Percentiles rank a stretch among this genome's conserved stretches.
Conservation (phyloP, 371 early-diverging fungal species). For the Lichtheimia hyalospora region DNA sequence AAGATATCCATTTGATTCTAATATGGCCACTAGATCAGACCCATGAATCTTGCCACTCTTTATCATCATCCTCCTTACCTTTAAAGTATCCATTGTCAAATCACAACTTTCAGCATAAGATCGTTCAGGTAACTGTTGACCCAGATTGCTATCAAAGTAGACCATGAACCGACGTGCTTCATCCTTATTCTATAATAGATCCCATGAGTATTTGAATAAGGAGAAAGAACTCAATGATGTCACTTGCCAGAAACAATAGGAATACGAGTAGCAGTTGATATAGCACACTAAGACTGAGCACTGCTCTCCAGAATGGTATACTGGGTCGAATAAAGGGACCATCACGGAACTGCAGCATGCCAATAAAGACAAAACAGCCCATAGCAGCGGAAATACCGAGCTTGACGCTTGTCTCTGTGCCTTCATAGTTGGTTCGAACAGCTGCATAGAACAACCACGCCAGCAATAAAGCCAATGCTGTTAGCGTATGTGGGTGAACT, state of each 20-base stretch:
- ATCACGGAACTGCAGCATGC: conserved; percentile 87
- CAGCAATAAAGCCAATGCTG: conserved; percentile 50
- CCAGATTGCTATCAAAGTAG: conserved; percentile 80
- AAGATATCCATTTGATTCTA: conserved; percentile 91
- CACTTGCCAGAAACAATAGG: conserved; percentile 82
- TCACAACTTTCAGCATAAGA: conserved; percentile 91
- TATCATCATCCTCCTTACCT: conserved; percentile 33
- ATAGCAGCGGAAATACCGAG: conserved; percentile 72
- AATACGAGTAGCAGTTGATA: conserved; percentile 90
- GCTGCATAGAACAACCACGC: conserved; percentile 59
- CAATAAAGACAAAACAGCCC: conserved; percentile 77
- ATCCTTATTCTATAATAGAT: conserved; percentile 70
- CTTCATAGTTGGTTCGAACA: conserved; percentile 48
- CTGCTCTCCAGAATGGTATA: conserved; percentile 92
- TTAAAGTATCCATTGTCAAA: conserved; percentile 72
- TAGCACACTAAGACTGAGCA: conserved; percentile 78
- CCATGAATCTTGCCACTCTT: not conserved
- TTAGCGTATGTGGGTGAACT: conserved; percentile 57
- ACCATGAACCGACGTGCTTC: conserved; percentile 79
- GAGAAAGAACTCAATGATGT: no score
- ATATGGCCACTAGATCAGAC: not conserved
- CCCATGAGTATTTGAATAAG: not conserved
- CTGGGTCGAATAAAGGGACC: conserved; percentile 96
- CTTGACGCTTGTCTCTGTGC: conserved; percentile 63
- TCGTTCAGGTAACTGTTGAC: conserved; percentile 83